Conservation (phyloP, 106 monocot genomes). For the Dendrobium nobile region DNA sequence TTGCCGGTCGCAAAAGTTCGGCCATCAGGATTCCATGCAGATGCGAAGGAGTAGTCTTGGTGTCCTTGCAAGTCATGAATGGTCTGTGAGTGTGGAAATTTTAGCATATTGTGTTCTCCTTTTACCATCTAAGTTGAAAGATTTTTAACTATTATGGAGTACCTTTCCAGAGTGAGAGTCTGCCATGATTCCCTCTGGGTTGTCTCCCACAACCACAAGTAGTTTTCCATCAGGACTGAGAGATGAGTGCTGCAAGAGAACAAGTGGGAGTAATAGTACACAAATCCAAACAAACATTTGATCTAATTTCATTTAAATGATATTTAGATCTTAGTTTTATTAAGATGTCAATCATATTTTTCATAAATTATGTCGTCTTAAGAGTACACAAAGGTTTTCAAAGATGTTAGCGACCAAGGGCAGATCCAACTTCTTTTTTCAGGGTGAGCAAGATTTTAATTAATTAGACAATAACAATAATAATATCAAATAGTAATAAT, state of each 20-base stretch:
- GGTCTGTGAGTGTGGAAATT: conserved; percentile 3
- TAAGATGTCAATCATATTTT: too few species aligned
- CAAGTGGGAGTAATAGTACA: not conserved
- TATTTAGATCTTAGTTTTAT: too few species aligned
- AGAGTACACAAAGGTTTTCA: too few species aligned
- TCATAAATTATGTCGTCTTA: too few species aligned
- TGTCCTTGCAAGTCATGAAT: conserved; percentile 22
- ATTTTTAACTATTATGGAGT: not conserved
- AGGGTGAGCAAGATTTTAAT: too few species aligned
- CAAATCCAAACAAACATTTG: not conserved
- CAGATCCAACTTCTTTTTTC: too few species aligned
- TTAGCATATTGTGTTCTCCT: not conserved
- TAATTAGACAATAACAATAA: too few species aligned
- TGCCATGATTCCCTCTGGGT: conserved; percentile 20
- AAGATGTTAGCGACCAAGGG: too few species aligned
- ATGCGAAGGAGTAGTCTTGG: conserved; percentile 30
- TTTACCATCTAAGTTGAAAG: not conserved
- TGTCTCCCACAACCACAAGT: conserved; percentile 26
- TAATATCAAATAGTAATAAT: too few species aligned
- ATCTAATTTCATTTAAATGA: not conserved
- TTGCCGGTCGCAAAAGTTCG: conserved; percentile 29
- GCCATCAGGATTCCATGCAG: conserved; percentile 36
- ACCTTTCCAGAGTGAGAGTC: conserved; percentile 29
- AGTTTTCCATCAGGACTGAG: conserved; percentile 21
- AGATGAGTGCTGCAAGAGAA: conserved; percentile 19